Percentiles rank a stretch among this genome's conserved stretches.
phyloP scores from a whole-genome alignment of 208 protist species.

The Leishmania gerbilli region DNA sequence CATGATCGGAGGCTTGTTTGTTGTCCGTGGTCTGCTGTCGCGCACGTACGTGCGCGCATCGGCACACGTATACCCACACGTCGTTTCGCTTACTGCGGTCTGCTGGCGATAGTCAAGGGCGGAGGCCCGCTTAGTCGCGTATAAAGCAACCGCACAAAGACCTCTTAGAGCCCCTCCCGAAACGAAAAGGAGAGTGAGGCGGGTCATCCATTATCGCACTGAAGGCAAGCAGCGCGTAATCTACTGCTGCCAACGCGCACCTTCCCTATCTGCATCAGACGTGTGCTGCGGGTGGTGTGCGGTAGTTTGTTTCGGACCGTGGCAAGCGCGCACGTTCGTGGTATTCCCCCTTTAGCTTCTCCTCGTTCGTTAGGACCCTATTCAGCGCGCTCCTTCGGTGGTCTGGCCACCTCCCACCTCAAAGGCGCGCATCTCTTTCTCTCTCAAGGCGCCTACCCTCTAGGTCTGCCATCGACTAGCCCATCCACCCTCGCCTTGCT shows the following conservation, averaged over 20 bases:
- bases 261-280: background rate
- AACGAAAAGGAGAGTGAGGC: background rate
- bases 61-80: background rate
- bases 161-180: background rate
- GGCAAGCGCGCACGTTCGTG: background rate
- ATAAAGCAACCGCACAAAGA: background rate
- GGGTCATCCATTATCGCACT: background rate
- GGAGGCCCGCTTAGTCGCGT: background rate
- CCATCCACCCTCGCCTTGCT: background rate
- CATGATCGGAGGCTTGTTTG: background rate
- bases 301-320: background rate
- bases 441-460: background rate
- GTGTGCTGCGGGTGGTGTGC: background rate
- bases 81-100: background rate
- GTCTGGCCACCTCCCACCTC: background rate
- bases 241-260: background rate
- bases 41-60: background rate
- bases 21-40: background rate
- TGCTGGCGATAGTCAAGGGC: background rate
- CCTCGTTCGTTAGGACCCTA: background rate
- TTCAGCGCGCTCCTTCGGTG: background rate
- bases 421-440: background rate
- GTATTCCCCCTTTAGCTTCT: background rate
- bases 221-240: background rate
- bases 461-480: background rate